phyloP scores from a whole-genome alignment of 345 rosid species.

The Salix viminalis region DNA sequence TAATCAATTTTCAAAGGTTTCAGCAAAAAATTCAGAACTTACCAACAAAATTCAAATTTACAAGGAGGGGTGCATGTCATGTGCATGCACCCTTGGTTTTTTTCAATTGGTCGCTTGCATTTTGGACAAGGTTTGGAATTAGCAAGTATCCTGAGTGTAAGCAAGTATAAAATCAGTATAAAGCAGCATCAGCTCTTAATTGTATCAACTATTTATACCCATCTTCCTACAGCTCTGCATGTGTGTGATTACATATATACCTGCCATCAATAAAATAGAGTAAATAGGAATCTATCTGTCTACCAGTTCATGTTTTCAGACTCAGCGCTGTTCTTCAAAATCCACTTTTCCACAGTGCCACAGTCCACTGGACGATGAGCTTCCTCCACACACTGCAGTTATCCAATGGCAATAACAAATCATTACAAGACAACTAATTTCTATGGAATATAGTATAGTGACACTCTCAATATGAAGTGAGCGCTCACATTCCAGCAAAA shows the following conservation, averaged over 20 bases:
- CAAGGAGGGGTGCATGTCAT: constrained; percentile 99
- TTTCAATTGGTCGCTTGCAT: constrained; percentile 98
- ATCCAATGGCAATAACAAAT: constrained; percentile 8
- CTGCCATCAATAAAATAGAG: neutral
- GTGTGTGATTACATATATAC: neutral
- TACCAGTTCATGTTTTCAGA: constrained; percentile 99
- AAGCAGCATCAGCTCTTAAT: neutral
- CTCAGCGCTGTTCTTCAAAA: constrained; percentile 88
- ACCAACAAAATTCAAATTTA: constrained; percentile 99
- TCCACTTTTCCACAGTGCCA: constrained; percentile 82
- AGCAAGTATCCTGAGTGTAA: constrained; percentile 76
- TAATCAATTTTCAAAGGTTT: neutral
- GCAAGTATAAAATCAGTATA: constrained; percentile 5
- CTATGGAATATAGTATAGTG: neutral
- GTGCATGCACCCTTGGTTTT: constrained; percentile 99
- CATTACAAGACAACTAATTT: constrained; percentile 1
- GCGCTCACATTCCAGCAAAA: constrained; percentile 90
- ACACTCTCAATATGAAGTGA: neutral
- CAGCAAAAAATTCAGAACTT: constrained; percentile 17
- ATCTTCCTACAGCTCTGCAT: neutral
- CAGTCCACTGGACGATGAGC: constrained; percentile 99
- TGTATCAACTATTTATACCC: neutral
- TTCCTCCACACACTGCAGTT: constrained; percentile 87
- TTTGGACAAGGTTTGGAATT: constrained; percentile 99
- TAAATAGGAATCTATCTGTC: neutral